phyloP scores from a whole-genome alignment of 2,329 filamentous ascomycete species.

The Stemphylium lycopersici region DNA sequence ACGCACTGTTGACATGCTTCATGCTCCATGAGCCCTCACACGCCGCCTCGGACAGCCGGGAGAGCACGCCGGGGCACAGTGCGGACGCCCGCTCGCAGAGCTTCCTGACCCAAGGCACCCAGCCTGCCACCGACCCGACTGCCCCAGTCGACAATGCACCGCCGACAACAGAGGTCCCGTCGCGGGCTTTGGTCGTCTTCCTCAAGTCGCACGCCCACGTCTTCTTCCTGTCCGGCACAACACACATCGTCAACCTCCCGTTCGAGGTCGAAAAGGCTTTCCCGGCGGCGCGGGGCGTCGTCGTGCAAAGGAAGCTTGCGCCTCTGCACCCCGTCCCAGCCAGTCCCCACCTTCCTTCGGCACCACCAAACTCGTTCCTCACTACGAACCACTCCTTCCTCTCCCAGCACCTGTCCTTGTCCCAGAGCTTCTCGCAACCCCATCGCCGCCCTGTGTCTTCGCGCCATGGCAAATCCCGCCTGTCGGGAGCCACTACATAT shows the following conservation, averaged over 20 bases:
- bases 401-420: conserved; percentile 65
- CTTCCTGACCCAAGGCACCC: conserved; percentile 42
- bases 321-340: conserved; percentile 49
- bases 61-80: conserved; percentile 20
- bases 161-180: conserved; percentile 33
- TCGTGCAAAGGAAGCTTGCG: conserved; percentile 81
- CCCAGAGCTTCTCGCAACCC: conserved; percentile 47
- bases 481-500: conserved; percentile 32
- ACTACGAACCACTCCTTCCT: conserved; percentile 43
- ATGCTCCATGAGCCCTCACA: conserved; percentile 53
- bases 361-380: conserved; percentile 86
- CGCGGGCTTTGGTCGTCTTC: conserved; percentile 80
- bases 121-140: conserved; percentile 39
- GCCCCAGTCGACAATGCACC: conserved; percentile 23
- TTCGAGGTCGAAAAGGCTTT: conserved; percentile 92
- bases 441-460: conserved; percentile 36
- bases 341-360: conserved; percentile 55
- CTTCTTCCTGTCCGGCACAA: conserved; percentile 86
- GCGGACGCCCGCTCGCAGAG: conserved; percentile 22
- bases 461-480: conserved; percentile 28
- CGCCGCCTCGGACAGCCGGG: conserved; percentile 12
- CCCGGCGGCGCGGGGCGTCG: conserved; percentile 78
- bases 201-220: conserved; percentile 92
- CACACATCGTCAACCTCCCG: conserved; percentile 87
- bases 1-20: conserved; percentile 86